Conservation (phyloP, 1,284 basidiomycete genomes). For the Cryptococcus sp. region DNA sequence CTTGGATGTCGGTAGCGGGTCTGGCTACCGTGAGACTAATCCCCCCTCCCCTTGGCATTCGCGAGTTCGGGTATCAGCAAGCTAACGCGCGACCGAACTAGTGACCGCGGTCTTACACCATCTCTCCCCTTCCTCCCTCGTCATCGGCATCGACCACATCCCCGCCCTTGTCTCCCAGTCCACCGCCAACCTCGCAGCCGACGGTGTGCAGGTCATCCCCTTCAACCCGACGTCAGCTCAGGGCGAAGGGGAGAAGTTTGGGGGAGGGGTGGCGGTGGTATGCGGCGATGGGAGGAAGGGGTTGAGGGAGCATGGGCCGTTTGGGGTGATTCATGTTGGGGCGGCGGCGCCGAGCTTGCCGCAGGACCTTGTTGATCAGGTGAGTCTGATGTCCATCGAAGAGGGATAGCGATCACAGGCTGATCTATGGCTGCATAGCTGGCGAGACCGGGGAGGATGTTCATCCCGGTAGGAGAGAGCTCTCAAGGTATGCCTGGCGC, state of each 20-base stretch:
- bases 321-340: conserved; percentile 89
- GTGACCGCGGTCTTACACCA: conserved; percentile 68
- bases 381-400: conserved; percentile 8
- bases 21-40: conserved; percentile 66
- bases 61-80: not conserved
- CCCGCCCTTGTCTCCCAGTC: conserved; percentile 70
- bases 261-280: conserved; percentile 58
- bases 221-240: not conserved
- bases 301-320: conserved; percentile 58
- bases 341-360: conserved; percentile 83
- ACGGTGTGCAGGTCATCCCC: conserved; percentile 53
- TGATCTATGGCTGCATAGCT: conserved; percentile 56
- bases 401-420: not conserved
- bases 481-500: conserved; percentile 32
- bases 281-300: conserved; percentile 79
- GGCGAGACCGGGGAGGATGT: conserved; percentile 80
- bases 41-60: not conserved
- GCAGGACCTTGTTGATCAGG: conserved; percentile 62
- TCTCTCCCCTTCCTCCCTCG: conserved; percentile 59
- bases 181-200: conserved; percentile 62
- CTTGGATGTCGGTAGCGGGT: conserved; percentile 49
- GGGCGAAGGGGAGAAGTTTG: conserved; percentile 30
- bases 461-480: conserved; percentile 78
- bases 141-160: conserved; percentile 92
- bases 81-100: conserved; percentile 4